Base-by-base conservation (phyloP, 2,329 filamentous ascomycete genomes). In the Ceratocystis variospora region DNA sequence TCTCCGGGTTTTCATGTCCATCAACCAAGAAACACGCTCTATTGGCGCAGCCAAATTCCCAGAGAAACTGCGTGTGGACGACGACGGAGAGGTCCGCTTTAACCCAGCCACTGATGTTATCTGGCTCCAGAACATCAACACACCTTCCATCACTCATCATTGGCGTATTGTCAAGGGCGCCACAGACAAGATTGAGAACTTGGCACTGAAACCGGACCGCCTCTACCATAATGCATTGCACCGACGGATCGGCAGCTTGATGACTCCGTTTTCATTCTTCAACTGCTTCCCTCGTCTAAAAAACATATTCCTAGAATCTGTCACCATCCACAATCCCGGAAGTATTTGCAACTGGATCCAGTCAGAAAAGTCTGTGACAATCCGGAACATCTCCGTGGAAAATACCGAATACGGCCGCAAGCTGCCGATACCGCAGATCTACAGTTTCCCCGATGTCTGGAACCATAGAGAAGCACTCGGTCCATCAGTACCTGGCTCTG, bases 1-100 rank as follows among this genome's bases (percentile, higher is more conserved):
- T 6, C 45, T 63, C 8, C 63, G 66, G 1, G 50, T 62, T 3
- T 50, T 68, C 31, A 68, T 68, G 63, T 31, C 63, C 46, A 68
- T 68, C 28, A 25, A 57, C 28, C 59, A 44, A 28, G 63, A 65
- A 46, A 65, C 66, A 10, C 63, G 66, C 12, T 25, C 12, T 3
- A 55, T 68, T 37, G 63, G 66, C 31, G 31, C 17, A n/a, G n/a
- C 19, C 2, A 63, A 62, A 28, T 65, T 53, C 31, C 63, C 63
- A 4, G 45, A 28, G 8, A 65, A 25, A 22, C 22, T 68, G 41
- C 5, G 3, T 6, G 31, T 68, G 6, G 31, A 63, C 6, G 37
- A 59, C n/a, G 37, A 25, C 28, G 46, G 48, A 3, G 33, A 57
- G 22, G 12, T 68, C 33, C 33, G 63, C 25, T 65, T 65, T 28